Evolutionary conservation across 2,329 filamentous ascomycete genomes (phyloP), one percentile per base, ranked within the genome.

Genomic region (Pseudophaeomoniella oleicola): DNA sequence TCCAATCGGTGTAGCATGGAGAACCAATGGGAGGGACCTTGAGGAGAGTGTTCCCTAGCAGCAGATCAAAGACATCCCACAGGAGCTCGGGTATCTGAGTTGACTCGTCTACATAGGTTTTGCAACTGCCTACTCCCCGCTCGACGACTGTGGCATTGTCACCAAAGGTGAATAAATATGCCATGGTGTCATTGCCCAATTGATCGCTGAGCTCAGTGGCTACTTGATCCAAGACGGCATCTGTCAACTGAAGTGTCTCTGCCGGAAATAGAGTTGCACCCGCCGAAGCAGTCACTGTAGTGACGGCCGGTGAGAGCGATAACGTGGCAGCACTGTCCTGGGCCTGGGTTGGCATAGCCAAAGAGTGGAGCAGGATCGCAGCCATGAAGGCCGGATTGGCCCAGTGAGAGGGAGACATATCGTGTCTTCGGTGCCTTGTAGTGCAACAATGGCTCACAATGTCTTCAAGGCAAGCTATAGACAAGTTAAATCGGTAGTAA

Each of bases 11-110:
- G 36, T 59, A 59, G 40, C 57, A 59, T 12, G 43, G 44, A 4
- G 56, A 45, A 5, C 52, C 56, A 38, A 55, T 42, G 1, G 55
- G 56, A 1, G 51, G 38, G 3, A 53, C 49, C 39, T 57, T 46
- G 33, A 53, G 50, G 29, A 59, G 33, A 42, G 48, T 16, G 32
- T 51, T 34, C 34, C 55, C 59, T 39, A 60, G 41, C 10, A 62
- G 47, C n/a, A 55, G 35, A 35, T 62, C 41, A n/a, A 63, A 54
- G 3, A 60, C 36, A 5, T 46, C 43, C 49, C 50, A 38, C 36
- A 45, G 4, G 35, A 32, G 5, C 5, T 37, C 18, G 2, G 32
- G 13, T 4, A 48, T 48, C 48, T 46, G 50, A 5, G 19, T 13
- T 3, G 16, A 12, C 30, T 50, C 46, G 4, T 46, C 49, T 5